Base-by-base conservation (phyloP, 2,329 filamentous ascomycete species). In the Colletotrichum sp. region DNA sequence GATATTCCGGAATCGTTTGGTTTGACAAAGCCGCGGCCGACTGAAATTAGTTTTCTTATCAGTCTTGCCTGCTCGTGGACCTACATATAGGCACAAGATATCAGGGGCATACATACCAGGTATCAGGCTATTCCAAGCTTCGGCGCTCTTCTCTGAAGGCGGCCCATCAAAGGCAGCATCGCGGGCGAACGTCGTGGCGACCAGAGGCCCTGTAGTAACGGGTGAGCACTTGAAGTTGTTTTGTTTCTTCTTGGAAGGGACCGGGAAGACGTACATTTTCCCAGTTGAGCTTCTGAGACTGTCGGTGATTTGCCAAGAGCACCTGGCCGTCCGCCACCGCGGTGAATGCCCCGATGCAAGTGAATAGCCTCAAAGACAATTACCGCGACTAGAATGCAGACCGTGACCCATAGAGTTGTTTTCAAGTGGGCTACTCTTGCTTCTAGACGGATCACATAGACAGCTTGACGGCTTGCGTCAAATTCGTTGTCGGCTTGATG, bases 221-320 rank as follows among this genome's bases (percentile, higher is more conserved):
- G 8, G 39, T 49, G 3, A 49, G 39, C 5, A n/a, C 19, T 49
- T 49, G 39, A n/a, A 9, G 19, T 12, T 49, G 39, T 49, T 2
- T 4, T 3, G 19, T 44, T 49, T 6, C 9, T 49, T 11, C 0
- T 49, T n/a, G 39, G 6, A 12, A 49, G 19, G 39, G 5, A 19
- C 0, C 3, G 36, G 8, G 2, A 2, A 49, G 39, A 19, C 39
- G 3, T n/a, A 1, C 39, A n/a, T 49, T 49, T 49, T 49, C 0
- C 0, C 39, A 49, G 39, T 49, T 2, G 39, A 1, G 39, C 39
- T 49, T n/a, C 39, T n/a, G 39, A 49, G 39, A n/a, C 5, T 49
- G 39, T n/a, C 19, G 5, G 39, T 49, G 39, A 49, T 49, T n/a
- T n/a, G 3, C 2, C 19, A 2, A n/a, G 9, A n/a, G 39, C 39